Percentiles rank a stretch among this genome's conserved stretches.
phyloP scores from a whole-genome alignment of 768 basidiomycete species.

The Lentinula guzmanii region DNA sequence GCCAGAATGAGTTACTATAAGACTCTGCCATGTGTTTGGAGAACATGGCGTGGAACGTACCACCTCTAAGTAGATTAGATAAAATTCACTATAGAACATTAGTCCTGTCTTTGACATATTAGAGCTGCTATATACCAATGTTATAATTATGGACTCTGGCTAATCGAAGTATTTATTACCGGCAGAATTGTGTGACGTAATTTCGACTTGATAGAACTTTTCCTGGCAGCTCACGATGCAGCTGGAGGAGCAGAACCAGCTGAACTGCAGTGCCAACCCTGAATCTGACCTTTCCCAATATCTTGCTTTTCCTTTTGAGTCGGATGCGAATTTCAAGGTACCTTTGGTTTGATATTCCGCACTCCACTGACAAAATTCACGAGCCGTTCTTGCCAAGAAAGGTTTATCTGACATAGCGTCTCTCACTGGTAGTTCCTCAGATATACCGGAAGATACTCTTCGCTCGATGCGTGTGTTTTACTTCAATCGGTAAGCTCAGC shows the following conservation, averaged over 20 bases:
- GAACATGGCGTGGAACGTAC: not conserved
- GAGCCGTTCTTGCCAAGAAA: slow-evolving; percentile 39
- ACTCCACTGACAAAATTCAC: not conserved
- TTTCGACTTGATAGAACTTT: too few relatives aligned
- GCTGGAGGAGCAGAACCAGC: too few relatives aligned
- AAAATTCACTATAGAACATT: not conserved
- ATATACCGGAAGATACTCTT: slow-evolving; percentile 40
- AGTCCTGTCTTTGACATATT: not conserved
- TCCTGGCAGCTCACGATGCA: too few relatives aligned
- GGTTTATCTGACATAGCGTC: slow-evolving; percentile 55
- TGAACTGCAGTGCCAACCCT: too few relatives aligned
- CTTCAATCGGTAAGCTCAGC: slow-evolving; percentile 49
- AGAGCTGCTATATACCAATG: not conserved
- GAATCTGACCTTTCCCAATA: slow-evolving; percentile 20
- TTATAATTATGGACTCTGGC: too few relatives aligned
- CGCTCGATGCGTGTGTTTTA: slow-evolving; percentile 61
- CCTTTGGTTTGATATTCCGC: slow-evolving; percentile 7
- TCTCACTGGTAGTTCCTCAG: slow-evolving; percentile 24
- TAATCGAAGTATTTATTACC: too few relatives aligned
- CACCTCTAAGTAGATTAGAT: too few relatives aligned
- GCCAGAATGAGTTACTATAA: not conserved
- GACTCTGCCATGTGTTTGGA: not conserved
- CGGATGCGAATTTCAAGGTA: slow-evolving; percentile 59
- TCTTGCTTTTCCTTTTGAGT: slow-evolving; percentile 42
- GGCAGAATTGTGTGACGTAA: too few relatives aligned